These are phyloP conservation scores for Pseudocercospora fijiensis DNA, from an alignment of 2,329 filamentous ascomycete genomes.

Conservation along the genomic window DNA sequence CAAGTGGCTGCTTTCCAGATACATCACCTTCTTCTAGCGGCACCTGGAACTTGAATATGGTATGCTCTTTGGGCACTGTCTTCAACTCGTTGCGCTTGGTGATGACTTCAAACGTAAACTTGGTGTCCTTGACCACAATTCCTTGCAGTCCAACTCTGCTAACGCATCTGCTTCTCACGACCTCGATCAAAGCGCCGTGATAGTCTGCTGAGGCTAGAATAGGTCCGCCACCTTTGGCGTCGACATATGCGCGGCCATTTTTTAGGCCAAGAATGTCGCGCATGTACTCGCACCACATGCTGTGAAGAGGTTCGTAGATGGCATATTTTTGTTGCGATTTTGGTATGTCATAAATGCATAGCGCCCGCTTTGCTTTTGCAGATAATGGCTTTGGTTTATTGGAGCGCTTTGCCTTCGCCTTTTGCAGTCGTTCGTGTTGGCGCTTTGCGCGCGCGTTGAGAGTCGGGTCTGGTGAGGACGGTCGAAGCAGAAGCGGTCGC, in stretches of 20 bases:
- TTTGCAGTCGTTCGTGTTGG: constrained; percentile 40
- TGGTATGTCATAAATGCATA: constrained; percentile 73
- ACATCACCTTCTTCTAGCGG: constrained; percentile 63
- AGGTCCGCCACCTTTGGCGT: constrained; percentile 60
- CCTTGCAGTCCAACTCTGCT: constrained; percentile 79
- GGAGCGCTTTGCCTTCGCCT: constrained; percentile 33
- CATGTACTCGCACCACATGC: constrained; percentile 81
- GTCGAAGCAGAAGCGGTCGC: constrained; percentile 74
- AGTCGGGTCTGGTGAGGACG: constrained; percentile 64
- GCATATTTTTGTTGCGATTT: constrained; percentile 67
- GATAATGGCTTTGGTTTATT: constrained; percentile 69
- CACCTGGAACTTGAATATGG: constrained; percentile 76
- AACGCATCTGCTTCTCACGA: constrained; percentile 77
- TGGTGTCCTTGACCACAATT: constrained; percentile 85
- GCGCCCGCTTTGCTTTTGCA: constrained; percentile 70
- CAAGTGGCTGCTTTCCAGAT: constrained; percentile 53
- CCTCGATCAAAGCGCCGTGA: constrained; percentile 80
- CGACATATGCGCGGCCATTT: constrained; percentile 49
- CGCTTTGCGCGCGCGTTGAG: constrained; percentile 55
- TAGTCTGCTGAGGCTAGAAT: constrained; percentile 85
- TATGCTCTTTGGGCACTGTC: constrained; percentile 84
- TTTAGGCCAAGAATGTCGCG: constrained; percentile 69
- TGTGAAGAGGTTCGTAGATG: constrained; percentile 74
- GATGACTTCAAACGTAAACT: constrained; percentile 81
- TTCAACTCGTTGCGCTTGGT: constrained; percentile 70